phyloP scores from a whole-genome alignment of 805 yeast species.

The Brettanomyces naardenensis region DNA sequence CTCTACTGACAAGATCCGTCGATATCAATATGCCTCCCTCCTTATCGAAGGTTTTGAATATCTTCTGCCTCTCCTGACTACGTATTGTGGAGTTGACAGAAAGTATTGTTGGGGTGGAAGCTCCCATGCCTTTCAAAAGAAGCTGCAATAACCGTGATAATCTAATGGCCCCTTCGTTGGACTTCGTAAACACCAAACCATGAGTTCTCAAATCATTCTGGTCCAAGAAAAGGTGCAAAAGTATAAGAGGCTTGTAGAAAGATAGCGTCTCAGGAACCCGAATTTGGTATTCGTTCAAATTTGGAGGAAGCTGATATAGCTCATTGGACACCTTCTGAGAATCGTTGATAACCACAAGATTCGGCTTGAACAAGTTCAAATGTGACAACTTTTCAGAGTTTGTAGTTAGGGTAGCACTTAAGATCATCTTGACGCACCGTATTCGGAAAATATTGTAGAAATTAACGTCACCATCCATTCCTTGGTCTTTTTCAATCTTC shows the following conservation, averaged over 20 bases:
- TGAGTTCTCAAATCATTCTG: constrained; percentile 25
- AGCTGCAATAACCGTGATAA: constrained; percentile 52
- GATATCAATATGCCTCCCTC: constrained; percentile 50
- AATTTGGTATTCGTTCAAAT: constrained; percentile 30
- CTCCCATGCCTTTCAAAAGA: constrained; percentile 21
- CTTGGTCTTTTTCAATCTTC: constrained; percentile 29
- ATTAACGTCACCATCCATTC: constrained; percentile 7
- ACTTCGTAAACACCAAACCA: constrained; percentile 58
- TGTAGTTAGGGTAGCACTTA: constrained; percentile 90
- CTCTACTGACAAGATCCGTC: constrained; percentile 94
- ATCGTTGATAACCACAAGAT: constrained; percentile 61
- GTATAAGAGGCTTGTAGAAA: constrained; percentile 62
- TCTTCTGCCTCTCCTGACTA: constrained; percentile 42
- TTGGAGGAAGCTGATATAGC: constrained; percentile 52
- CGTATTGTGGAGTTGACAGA: constrained; percentile 56
- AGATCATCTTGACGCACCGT: constrained; percentile 56
- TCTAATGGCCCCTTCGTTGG: constrained; percentile 84
- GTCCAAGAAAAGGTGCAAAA: constrained; percentile 44
- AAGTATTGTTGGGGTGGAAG: constrained; percentile 19
- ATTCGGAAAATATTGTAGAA: constrained; percentile 28
- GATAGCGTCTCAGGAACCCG: constrained; percentile 24
- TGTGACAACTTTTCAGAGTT: constrained; percentile 81
- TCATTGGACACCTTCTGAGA: constrained; percentile 39
- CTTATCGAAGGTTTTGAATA: constrained; percentile 50
- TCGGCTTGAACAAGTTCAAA: constrained; percentile 63